Base-by-base conservation (phyloP, 2,329 filamentous ascomycete genomes). In the Xylaria sp. region DNA sequence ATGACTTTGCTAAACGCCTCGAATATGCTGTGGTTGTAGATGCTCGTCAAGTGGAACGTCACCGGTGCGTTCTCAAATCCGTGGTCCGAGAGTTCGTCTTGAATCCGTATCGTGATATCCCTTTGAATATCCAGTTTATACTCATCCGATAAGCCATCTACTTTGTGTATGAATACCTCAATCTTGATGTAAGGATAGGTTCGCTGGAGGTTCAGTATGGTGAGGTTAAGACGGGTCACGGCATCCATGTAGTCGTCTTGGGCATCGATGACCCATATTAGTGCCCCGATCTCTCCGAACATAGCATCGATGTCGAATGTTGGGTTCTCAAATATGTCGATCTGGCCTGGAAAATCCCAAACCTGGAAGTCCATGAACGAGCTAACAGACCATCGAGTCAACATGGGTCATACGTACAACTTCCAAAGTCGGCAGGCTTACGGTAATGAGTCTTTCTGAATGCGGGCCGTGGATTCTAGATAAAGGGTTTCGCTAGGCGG, bases 341-440 rank as follows among this genome's bases (percentile, higher is more conserved):
- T 89, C 81, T 98, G 94, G 28, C 95, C 94, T 1, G 96, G 96
- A 66, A 99, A 94, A 78, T 99, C 96, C 93, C 94, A 97, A 56
- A 97, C 93, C 81, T 98, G 95, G 74, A 98, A 97, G 78, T 98
- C 95, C 94, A 98, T 97, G 79, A 99, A 98, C 3, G 96, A 98
- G 74, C 94, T 97, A 61, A 66, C 20, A 50, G 3, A 2, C 18
- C 32, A 25, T 13, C 53, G 6, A 25, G 69, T 78, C 39, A 77
- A 75, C 55, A 68, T 50, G 57, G 32, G 5, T 10, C 52, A 28
- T 53, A 20, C 18, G 20, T 48, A 41, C n/a, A 57, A 13, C 30
- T 58, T 20, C 23, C 55, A 3, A 53, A n/a, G 12, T 23, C 8
- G 55, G 28, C 25, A 20, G 25, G 83, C 93, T 82, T 80, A 97